phyloP scores from a whole-genome alignment of 2,329 filamentous ascomycete species.

The Diaporthe vaccinii region DNA sequence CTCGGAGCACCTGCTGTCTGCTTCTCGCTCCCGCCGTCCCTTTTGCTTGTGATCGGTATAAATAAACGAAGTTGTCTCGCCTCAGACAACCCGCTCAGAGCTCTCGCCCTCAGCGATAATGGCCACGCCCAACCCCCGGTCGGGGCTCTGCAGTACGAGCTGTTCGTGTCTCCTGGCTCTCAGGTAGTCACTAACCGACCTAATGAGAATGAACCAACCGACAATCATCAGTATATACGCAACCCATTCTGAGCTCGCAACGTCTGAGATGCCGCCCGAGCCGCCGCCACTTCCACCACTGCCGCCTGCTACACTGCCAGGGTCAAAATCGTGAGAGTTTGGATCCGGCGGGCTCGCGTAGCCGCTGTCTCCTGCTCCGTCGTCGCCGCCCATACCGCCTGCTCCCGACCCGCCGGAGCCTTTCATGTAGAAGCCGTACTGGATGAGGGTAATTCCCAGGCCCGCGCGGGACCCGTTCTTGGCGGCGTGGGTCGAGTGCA shows the following conservation, averaged over 20 bases:
- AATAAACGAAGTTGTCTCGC: background rate
- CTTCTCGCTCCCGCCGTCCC: background rate
- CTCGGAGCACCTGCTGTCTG: background rate
- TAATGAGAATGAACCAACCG: slow-evolving; percentile 97
- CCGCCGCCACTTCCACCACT: slow-evolving; percentile 50
- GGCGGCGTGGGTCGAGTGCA: slow-evolving; percentile 97
- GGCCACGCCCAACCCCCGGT: slow-evolving; percentile 85
- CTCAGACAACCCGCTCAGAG: slow-evolving; percentile 80
- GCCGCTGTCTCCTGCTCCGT: slow-evolving; percentile 61
- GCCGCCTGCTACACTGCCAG: slow-evolving; percentile 70
- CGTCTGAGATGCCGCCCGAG: slow-evolving; percentile 63
- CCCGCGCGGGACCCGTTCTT: slow-evolving; percentile 97
- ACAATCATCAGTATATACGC: slow-evolving; percentile 96
- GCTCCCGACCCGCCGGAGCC: slow-evolving; percentile 57
- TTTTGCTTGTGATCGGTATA: background rate
- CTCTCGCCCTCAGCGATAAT: slow-evolving; percentile 89
- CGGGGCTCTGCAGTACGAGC: slow-evolving; percentile 91
- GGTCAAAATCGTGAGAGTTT: slow-evolving; percentile 90
- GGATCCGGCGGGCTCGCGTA: slow-evolving; percentile 85
- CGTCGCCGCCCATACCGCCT: slow-evolving; percentile 53
- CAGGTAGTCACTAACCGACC: slow-evolving; percentile 92
- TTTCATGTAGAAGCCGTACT: slow-evolving; percentile 98
- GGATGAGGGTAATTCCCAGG: slow-evolving; percentile 93
- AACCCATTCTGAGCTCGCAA: slow-evolving; percentile 86
- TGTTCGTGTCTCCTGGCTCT: slow-evolving; percentile 91